A percentile compares a stretch with the other conserved stretches of the same genome.
These are phyloP conservation scores for Vigna mungo DNA, from an alignment of 306 rosid species.

Conservation along the genomic window DNA sequence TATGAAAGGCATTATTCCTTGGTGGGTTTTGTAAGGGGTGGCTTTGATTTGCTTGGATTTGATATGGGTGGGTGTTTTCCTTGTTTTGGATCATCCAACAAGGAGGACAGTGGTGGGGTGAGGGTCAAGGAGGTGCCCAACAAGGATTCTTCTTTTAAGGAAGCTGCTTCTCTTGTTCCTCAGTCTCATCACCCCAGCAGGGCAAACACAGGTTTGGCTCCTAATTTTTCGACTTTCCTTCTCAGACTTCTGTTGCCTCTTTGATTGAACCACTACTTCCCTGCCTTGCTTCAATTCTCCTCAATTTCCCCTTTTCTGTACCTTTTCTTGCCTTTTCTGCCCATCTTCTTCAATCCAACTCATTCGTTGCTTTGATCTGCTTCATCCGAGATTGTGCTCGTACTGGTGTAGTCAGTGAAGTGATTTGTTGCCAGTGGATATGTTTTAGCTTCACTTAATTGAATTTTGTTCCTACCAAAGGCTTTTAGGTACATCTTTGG, in stretches of 20 bases:
- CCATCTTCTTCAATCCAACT: constrained; percentile 42
- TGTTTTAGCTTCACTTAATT: constrained; percentile 30
- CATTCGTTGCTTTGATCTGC: constrained; percentile 64
- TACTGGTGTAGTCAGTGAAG: constrained; percentile 30
- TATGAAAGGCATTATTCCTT: constrained; percentile 48
- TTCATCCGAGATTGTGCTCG: constrained; percentile 50
- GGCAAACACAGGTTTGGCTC: constrained; percentile 69
- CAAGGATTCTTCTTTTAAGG: constrained; percentile 79
- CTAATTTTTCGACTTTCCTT: constrained; percentile 27
- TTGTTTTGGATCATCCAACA: constrained; percentile 92
- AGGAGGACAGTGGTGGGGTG: constrained; percentile 60
- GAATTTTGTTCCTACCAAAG: constrained; percentile 40
- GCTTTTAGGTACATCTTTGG: constrained; percentile 42
- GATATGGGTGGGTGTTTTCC: constrained; percentile 99
- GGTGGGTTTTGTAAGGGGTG: constrained; percentile 55
- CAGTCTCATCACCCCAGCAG: constrained; percentile 77
- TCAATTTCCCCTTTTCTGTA: constrained; percentile 45
- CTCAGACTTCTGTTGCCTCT: constrained; percentile 1
- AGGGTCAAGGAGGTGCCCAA: constrained; percentile 69
- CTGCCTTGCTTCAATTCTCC: constrained; percentile 46
- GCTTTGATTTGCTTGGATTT: constrained; percentile 65
- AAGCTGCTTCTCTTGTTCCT: constrained; percentile 66
- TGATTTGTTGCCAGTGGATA: constrained; percentile 41
- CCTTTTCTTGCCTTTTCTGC: constrained; percentile 10
- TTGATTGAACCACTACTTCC: constrained; percentile 31